These are phyloP conservation scores for Moelleriella libera DNA, from an alignment of 2,329 filamentous ascomycete species.

Conservation along the genomic window DNA sequence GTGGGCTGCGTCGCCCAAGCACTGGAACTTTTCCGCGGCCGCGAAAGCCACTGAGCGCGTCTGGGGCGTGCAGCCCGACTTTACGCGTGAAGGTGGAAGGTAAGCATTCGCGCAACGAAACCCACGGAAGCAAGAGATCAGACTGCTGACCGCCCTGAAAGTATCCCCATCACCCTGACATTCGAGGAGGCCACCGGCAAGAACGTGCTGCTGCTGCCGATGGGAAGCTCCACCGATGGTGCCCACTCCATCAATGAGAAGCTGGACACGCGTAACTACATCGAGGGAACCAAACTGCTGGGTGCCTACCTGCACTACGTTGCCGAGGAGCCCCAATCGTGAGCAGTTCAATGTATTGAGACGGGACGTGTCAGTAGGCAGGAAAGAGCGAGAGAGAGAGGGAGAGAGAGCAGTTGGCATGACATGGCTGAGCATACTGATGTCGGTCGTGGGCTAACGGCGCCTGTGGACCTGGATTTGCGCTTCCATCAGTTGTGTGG, in stretches of 20 bases:
- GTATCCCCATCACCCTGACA: slow-evolving; percentile 90
- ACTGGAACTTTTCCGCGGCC: slow-evolving; percentile 96
- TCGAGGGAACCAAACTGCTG: slow-evolving; percentile 91
- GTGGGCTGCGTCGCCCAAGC: slow-evolving; percentile 96
- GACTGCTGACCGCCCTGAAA: slow-evolving; percentile 17
- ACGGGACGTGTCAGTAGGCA: background rate
- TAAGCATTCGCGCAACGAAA: slow-evolving; percentile 22
- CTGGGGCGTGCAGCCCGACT: slow-evolving; percentile 84
- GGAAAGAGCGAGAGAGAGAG: too few species aligned
- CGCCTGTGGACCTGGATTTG: too few species aligned
- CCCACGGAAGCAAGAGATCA: too few species aligned
- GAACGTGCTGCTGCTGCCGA: slow-evolving; percentile 88
- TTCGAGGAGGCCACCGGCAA: slow-evolving; percentile 97
- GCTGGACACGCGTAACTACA: slow-evolving; percentile 92
- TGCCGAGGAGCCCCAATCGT: slow-evolving; percentile 61
- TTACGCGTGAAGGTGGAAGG: slow-evolving; percentile 91
- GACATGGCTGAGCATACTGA: too few species aligned
- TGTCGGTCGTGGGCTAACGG: too few species aligned
- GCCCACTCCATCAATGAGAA: slow-evolving; percentile 99
- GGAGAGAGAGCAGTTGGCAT: too few species aligned
- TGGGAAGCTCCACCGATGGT: slow-evolving; percentile 93
- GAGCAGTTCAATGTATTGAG: slow-evolving; percentile 3
- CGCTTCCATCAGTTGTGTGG: too few species aligned
- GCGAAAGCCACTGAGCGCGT: slow-evolving; percentile 93
- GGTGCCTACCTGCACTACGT: slow-evolving; percentile 95